A percentile compares a stretch with the other conserved stretches of the same genome.
phyloP scores from a whole-genome alignment of 352 stramenopile species.

The Phytopythium montanum region DNA sequence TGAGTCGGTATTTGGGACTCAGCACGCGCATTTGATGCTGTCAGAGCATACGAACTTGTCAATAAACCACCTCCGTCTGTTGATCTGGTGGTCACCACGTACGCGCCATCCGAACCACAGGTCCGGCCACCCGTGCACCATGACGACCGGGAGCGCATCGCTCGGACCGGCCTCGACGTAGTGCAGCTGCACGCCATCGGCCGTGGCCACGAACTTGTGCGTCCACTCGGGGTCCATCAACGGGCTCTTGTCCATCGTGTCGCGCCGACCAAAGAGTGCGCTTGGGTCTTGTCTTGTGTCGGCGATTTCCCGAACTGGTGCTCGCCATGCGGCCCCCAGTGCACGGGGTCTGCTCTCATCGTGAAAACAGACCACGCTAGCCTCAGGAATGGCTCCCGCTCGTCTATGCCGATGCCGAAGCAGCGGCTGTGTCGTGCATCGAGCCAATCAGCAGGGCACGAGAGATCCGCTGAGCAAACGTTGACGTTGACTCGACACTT shows the following conservation, averaged over 20 bases:
- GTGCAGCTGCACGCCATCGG: constrained; percentile 36
- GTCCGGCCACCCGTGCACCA: constrained; percentile 64
- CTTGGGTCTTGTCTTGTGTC: neutral
- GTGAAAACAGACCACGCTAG: neutral
- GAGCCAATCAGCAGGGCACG: neutral
- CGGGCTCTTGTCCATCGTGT: neutral
- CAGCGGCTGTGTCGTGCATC: neutral
- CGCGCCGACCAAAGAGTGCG: too few relatives aligned
- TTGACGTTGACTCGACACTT: constrained; percentile 1
- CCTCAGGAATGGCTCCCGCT: neutral
- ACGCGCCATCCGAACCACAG: constrained; percentile 60
- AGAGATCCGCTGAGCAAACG: neutral
- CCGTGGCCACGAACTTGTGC: constrained; percentile 28
- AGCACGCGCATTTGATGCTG: constrained; percentile 51
- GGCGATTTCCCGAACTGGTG: neutral
- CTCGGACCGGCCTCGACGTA: constrained; percentile 44
- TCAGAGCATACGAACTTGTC: neutral
- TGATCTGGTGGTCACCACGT: constrained; percentile 8
- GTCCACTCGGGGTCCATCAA: constrained; percentile 17
- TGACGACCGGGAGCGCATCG: constrained; percentile 43
- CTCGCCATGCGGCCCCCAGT: too few relatives aligned
- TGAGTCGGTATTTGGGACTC: constrained; percentile 47
- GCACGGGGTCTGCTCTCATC: too few relatives aligned
- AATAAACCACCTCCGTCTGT: neutral
- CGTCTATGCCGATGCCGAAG: neutral